Evolutionary conservation across 2,329 filamentous ascomycete genomes (phyloP), one percentile per base, ranked within the genome.

Genomic region (Sarocladium brachiariae): DNA sequence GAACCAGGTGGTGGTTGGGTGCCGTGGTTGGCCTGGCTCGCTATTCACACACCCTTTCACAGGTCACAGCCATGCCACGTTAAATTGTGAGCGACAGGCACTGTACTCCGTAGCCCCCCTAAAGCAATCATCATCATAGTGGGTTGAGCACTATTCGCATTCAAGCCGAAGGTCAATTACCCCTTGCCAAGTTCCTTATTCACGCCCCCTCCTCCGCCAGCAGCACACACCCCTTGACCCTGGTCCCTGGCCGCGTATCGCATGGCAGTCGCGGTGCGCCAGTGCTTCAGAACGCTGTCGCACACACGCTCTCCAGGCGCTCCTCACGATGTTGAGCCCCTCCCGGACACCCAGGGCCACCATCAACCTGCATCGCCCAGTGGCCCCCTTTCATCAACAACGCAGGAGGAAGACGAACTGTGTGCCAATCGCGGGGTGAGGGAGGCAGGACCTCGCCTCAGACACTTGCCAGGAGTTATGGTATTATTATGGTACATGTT

Each of bases 371-470:
- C 39, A 9, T 47, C 25, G 43, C n/a, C 43, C 43, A 49, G 33
- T 31, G 21, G 23, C 19, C 46, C 45, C 46, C 46, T 49, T 49
- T 49, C 46, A 49, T 49, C 46, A 49, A 31, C 30, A 23, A 11
- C 31, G n/a, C n/a, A 33, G 27, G 25, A 43, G 8, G 23, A 19
- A 4, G 23, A 25, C 14, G 6, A 16, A n/a, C 39, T 18, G 27
- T 33, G 25, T 47, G 16, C 43, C 43, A 47, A 47, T 47, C 43
- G 43, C 43, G 43, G 43, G 43, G 43, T 47, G 43, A 47, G 35
- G 6, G 14, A 47, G 27, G 5, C 8, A 25, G 43, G 43, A 16
- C 16, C 27, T 31, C n/a, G 43, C 43, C 39, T 47, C 43, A 47
- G 16, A 33, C 43, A 47, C 4, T 6, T 25, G 19, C n/a, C 39